These are phyloP conservation scores for Peronospora farinosa DNA, from an alignment of 352 stramenopile species.

Conservation along the genomic window DNA sequence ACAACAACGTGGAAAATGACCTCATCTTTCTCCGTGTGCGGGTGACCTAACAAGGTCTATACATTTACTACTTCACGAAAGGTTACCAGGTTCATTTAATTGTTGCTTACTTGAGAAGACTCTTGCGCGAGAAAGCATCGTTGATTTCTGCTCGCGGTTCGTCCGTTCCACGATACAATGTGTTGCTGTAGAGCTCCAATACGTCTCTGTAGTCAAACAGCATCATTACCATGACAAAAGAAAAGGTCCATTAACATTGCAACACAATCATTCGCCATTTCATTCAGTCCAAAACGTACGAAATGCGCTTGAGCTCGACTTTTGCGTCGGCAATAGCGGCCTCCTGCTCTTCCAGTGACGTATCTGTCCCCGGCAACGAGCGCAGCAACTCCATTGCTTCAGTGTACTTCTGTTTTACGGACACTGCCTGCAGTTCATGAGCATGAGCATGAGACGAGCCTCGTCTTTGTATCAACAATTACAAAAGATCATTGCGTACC, in stretches of 20 bases:
- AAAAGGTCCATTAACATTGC: slow-evolving; percentile 5
- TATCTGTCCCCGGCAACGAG: slow-evolving; percentile 69
- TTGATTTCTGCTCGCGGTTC: slow-evolving; percentile 78
- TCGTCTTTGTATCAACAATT: neutral
- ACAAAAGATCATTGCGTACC: slow-evolving; percentile 20
- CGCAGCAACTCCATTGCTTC: slow-evolving; percentile 61
- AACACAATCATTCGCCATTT: neutral
- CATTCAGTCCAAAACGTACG: slow-evolving; percentile 28
- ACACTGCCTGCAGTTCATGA: slow-evolving; percentile 37
- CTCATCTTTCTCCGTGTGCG: neutral
- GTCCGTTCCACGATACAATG: slow-evolving; percentile 76
- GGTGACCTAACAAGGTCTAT: neutral
- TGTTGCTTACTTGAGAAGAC: slow-evolving; percentile 44
- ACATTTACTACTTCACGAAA: slow-evolving; percentile 14
- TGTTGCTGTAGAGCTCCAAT: slow-evolving; percentile 83
- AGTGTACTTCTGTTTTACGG: slow-evolving; percentile 72
- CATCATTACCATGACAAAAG: slow-evolving; percentile 2
- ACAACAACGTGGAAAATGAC: slow-evolving; percentile 5
- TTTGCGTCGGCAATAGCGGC: slow-evolving; percentile 61
- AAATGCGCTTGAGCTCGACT: slow-evolving; percentile 67
- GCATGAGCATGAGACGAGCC: neutral
- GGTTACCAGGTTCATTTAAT: neutral
- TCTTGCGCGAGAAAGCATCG: slow-evolving; percentile 79
- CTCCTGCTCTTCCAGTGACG: slow-evolving; percentile 74
- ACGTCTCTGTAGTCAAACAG: slow-evolving; percentile 40